These are phyloP conservation scores for Plasmodium cynomolgi DNA, from an alignment of 169 alveolate species.

Conservation along the genomic window DNA sequence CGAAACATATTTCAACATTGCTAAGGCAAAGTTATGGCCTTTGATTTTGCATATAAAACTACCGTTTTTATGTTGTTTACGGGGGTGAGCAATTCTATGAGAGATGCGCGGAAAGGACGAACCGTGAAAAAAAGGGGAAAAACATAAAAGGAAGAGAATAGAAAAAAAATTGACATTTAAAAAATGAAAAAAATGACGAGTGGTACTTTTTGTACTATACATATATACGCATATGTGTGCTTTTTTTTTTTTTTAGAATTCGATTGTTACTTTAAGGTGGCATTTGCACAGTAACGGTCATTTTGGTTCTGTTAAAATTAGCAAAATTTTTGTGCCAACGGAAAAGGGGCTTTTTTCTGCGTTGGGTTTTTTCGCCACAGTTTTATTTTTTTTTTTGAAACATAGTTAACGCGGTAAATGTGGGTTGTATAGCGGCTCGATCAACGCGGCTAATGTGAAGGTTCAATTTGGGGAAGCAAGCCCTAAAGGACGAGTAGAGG, in stretches of 20 bases:
- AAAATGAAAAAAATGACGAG: background rate
- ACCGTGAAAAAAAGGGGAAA: background rate
- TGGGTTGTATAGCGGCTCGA: background rate
- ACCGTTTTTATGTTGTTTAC: background rate
- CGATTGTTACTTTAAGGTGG: background rate
- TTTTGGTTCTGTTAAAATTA: background rate
- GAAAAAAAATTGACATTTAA: background rate
- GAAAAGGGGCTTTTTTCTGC: background rate
- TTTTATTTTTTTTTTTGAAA: background rate
- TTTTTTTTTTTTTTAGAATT: background rate
- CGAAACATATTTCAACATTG: background rate
- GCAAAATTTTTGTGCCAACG: background rate
- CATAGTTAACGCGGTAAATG: background rate
- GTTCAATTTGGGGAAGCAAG: background rate
- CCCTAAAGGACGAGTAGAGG: background rate
- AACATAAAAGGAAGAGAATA: background rate
- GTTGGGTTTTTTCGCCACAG: background rate
- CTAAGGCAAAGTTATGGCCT: background rate
- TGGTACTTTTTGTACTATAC: background rate
- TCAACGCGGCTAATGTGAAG: background rate
- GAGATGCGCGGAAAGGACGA: background rate
- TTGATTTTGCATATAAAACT: background rate
- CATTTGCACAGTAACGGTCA: background rate
- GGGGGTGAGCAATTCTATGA: background rate
- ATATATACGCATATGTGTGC: background rate